phyloP scores from a whole-genome alignment of 2,329 filamentous ascomycete species.

The Ilyonectria destructans region DNA sequence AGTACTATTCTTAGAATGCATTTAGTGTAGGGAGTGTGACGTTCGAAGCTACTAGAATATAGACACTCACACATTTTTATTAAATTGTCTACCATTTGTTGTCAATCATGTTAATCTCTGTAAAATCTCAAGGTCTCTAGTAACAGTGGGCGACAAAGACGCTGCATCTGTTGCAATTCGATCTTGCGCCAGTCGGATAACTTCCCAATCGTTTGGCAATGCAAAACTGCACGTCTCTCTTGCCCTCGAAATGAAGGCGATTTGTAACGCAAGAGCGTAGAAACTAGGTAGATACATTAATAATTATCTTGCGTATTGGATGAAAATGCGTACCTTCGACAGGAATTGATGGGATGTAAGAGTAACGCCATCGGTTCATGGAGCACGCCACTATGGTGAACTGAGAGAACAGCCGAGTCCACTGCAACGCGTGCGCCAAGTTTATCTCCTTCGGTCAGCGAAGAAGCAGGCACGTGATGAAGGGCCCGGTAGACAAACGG shows the following conservation, averaged over 20 bases:
- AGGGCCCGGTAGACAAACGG: conserved; percentile 34
- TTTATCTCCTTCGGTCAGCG: conserved; percentile 14
- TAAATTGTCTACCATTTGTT: neutral
- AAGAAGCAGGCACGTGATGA: neutral
- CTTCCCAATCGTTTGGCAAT: conserved; percentile 3
- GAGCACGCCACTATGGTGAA: conserved; percentile 17
- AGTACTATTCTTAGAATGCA: neutral
- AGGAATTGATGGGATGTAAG: conserved; percentile 37
- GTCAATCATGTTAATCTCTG: neutral
- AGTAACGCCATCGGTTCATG: conserved; percentile 28
- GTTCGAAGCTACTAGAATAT: neutral
- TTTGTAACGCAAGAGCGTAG: conserved; percentile 33
- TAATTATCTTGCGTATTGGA: neutral
- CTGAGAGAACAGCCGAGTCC: conserved; percentile 12
- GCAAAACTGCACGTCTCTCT: conserved; percentile 3
- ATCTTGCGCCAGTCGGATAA: conserved; percentile 8
- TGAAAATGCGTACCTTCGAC: conserved; percentile 27
- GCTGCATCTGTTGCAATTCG: neutral
- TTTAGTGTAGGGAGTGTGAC: neutral
- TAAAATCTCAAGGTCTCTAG: conserved; percentile 30
- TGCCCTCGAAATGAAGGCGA: conserved; percentile 18
- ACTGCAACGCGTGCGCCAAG: conserved; percentile 22
- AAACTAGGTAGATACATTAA: conserved; percentile 17
- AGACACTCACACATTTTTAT: neutral
- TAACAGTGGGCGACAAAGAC: conserved; percentile 21